Base-by-base conservation (phyloP, 2,329 filamentous ascomycete genomes). In the Botryosphaeria dothidea region DNA sequence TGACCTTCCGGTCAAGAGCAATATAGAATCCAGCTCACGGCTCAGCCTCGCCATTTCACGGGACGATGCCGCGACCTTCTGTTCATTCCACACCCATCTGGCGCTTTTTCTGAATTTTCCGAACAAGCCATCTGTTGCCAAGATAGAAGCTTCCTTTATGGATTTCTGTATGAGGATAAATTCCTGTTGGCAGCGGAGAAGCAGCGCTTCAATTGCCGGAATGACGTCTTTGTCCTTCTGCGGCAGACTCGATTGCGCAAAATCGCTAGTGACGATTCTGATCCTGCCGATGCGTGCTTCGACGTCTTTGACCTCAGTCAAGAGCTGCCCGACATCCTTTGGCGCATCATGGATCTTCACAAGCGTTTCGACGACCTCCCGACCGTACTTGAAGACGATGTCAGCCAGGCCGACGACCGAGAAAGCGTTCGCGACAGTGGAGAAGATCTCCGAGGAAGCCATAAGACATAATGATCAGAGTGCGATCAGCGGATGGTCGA, bases 391-490 rank as follows among this genome's bases (percentile, higher is more conserved):
- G 29, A 62, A 49, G 58, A 62, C 58, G 19, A 49, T 27, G 6
- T 62, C 58, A 23, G 58, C 58, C 7, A 62, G 31, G 4, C 58
- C 58, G 13, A 62, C 29, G 15, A 51, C 45, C 9, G 58, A 62
- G 21, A 62, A 62, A 11, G 31, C 43, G 29, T 62, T 62, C 13
- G 58, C 27, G 11, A 38, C 34, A 4, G 58, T 62, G 8, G 45
- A 62, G 17, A 62, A 49, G n/a, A 17, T 43, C 1, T 62, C 58
- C 7, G 56, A 31, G 6, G 56, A n/a, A 46, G 25, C 27, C 54
- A 58, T 46, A 25, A 45, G 25, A 9, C 25, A 31, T 25, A 36
- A 2, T 43, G n/a, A n/a, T n/a, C n/a, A n/a, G n/a, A n/a, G n/a
- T n/a, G n/a, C n/a, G n/a, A n/a, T n/a, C n/a, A n/a, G n/a, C n/a